phyloP scores from a whole-genome alignment of 257 asterid species.

The Perilla frutescens region DNA sequence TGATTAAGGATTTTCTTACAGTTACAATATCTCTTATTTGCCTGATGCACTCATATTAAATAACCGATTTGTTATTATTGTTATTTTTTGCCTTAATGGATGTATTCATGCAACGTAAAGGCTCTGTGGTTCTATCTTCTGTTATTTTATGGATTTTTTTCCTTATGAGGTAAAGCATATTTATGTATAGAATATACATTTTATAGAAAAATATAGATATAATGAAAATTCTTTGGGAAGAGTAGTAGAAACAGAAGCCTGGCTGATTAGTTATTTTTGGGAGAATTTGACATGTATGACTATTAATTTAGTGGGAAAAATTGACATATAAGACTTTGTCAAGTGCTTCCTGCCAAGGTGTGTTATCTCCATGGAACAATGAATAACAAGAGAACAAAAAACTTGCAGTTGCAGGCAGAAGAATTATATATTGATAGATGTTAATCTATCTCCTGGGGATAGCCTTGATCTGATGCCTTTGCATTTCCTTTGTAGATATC shows the following conservation, averaged over 20 bases:
- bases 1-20: conserved; percentile 1
- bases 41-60: no score
- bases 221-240: neutral
- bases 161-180: conserved; percentile 1
- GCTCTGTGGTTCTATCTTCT: conserved; percentile 1
- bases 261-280: neutral
- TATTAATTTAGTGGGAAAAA: neutral
- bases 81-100: neutral
- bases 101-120: neutral
- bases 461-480: conserved; percentile 14
- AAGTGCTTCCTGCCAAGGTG: conserved; percentile 6
- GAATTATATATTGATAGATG: conserved; percentile 5
- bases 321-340: neutral
- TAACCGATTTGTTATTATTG: no score
- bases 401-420: neutral
- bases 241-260: conserved; percentile 2
- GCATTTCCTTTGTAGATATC: conserved; percentile 50
- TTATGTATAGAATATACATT: neutral
- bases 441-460: neutral
- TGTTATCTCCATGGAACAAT: conserved; percentile 1
- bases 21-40: no score
- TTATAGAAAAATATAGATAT: neutral
- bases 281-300: neutral
- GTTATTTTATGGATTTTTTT: neutral
- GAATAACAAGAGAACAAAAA: neutral